Percentiles rank a stretch among this genome's conserved stretches.
Evolutionary conservation across 176 grass and related monocot genomes (phyloP).

Genomic region (Musa troglodytarum): DNA sequence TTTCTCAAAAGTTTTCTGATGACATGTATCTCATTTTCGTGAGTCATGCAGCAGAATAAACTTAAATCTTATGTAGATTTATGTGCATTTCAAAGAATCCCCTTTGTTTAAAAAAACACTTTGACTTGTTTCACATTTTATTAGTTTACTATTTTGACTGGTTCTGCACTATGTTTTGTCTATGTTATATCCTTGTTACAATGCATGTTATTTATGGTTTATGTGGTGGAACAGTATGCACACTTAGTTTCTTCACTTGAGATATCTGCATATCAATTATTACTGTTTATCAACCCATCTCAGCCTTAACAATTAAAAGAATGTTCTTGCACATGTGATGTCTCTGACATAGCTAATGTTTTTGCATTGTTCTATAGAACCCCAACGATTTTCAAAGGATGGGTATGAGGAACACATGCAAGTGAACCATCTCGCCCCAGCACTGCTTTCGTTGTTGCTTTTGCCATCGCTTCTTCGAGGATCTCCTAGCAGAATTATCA

Average conservation of each 20-base stretch:
- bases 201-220: neutral
- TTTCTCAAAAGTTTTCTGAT: too few species aligned
- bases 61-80: neutral
- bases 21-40: too few species aligned
- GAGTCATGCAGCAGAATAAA: too few species aligned
- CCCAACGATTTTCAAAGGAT: slow-evolving; percentile 83
- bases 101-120: neutral
- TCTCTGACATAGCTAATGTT: neutral
- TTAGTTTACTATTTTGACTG: neutral
- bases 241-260: neutral
- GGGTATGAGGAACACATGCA: slow-evolving; percentile 95
- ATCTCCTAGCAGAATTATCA: slow-evolving; percentile 91
- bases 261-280: neutral
- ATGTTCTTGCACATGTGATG: neutral
- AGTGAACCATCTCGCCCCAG: slow-evolving; percentile 95
- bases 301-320: neutral
- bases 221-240: neutral
- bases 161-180: neutral
- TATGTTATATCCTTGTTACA: neutral
- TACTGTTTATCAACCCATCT: neutral
- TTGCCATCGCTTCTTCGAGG: slow-evolving; percentile 92
- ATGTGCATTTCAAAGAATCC: neutral
- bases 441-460: slow-evolving; percentile 74
- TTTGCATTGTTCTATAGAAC: slow-evolving; percentile 31
- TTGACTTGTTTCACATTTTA: neutral